phyloP scores from a whole-genome alignment of 495 filamentous ascomycete species.

The Penicillium antarcticum region DNA sequence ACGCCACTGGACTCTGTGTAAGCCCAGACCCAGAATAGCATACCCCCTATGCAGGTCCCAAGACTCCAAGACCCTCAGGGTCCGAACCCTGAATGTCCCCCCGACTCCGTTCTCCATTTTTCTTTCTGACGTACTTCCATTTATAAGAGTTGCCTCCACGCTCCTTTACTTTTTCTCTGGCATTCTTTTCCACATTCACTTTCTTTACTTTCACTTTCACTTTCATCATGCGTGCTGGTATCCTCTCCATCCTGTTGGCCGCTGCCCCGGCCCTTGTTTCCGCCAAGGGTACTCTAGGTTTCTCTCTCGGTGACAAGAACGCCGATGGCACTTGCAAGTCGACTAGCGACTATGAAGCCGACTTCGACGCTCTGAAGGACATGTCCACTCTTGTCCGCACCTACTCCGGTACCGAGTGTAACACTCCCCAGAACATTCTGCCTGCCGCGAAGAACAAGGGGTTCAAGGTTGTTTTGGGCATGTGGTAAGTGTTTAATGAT shows the following conservation, averaged over 20 bases:
- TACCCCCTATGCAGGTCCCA: slow-evolving; percentile 8
- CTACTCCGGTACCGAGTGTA: slow-evolving; percentile 64
- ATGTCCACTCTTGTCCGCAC: slow-evolving; percentile 61
- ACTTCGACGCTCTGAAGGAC: slow-evolving; percentile 60
- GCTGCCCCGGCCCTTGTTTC: slow-evolving; percentile 41
- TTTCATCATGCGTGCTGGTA: slow-evolving; percentile 42
- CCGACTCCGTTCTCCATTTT: slow-evolving; percentile 1
- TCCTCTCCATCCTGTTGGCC: slow-evolving; percentile 39
- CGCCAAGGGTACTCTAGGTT: slow-evolving; percentile 45
- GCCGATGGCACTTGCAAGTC: slow-evolving; percentile 62
- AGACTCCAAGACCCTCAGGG: slow-evolving; percentile 8
- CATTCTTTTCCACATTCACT: slow-evolving; percentile 2
- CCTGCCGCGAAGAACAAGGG: slow-evolving; percentile 67
- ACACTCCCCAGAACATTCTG: slow-evolving; percentile 62
- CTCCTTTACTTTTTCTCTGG: not conserved
- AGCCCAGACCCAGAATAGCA: slow-evolving; percentile 11
- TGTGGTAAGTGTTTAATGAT: slow-evolving; percentile 58
- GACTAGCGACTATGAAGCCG: slow-evolving; percentile 59
- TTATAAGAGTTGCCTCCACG: not conserved
- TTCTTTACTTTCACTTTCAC: not conserved
- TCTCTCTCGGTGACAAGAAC: slow-evolving; percentile 48
- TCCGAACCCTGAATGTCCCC: slow-evolving; percentile 8
- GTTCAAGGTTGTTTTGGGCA: slow-evolving; percentile 73
- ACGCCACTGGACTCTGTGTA: not conserved
- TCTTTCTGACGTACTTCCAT: slow-evolving; percentile 9